These are phyloP conservation scores for Populus alba DNA, from an alignment of 345 rosid species.

Conservation along the genomic window DNA sequence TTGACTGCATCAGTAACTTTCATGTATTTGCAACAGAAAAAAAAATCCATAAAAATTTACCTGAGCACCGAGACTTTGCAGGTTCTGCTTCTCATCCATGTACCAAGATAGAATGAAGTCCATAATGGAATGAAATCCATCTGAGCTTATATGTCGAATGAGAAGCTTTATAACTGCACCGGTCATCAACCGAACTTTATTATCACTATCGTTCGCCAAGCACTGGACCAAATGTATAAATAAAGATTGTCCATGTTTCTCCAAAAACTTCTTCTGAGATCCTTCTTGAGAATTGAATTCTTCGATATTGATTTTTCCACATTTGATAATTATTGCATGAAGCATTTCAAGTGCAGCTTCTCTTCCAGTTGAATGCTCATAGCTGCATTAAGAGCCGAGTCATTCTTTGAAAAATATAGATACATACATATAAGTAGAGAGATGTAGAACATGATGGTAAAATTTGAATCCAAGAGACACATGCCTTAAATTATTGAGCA, in stretches of 20 bases:
- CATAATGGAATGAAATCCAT: constrained; percentile 42
- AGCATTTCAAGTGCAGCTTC: constrained; percentile 90
- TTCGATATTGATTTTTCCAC: too few relatives aligned
- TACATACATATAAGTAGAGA: neutral
- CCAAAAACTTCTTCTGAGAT: constrained; percentile 47
- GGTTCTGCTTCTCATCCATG: constrained; percentile 43
- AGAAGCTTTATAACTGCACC: constrained; percentile 59
- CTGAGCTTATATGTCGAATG: constrained; percentile 44
- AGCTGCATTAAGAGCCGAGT: constrained; percentile 44
- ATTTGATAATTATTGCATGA: constrained; percentile 59
- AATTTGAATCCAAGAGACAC: constrained; percentile 12
- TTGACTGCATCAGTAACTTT: too few relatives aligned
- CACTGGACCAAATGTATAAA: constrained; percentile 55
- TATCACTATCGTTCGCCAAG: constrained; percentile 63
- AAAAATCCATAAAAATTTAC: constrained; percentile 31
- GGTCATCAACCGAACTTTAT: constrained; percentile 52
- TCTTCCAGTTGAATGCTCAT: constrained; percentile 81
- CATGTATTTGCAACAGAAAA: neutral
- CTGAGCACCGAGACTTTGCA: constrained; percentile 79
- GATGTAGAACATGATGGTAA: neutral
- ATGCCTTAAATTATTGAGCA: constrained; percentile 66
- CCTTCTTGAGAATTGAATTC: too few relatives aligned
- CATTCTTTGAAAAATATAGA: neutral
- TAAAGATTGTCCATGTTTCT: constrained; percentile 51
- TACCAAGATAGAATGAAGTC: constrained; percentile 64